Conservation (phyloP, 1,139 yeast genomes). For the Geotrichum candidum region DNA sequence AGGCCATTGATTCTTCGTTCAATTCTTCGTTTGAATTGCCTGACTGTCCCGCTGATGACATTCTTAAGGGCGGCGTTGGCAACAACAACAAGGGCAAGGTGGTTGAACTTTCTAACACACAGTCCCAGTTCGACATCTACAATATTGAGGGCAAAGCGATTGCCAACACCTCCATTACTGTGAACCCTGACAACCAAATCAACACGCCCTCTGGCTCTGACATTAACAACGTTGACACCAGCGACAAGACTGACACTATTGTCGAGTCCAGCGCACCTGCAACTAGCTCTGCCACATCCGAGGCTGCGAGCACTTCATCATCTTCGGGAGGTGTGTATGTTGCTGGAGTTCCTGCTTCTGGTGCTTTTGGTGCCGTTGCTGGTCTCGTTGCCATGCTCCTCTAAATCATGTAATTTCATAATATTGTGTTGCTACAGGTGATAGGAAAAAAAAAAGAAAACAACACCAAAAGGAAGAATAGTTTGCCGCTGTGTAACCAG, state of each 20-base stretch:
- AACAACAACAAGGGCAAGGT: conserved; percentile 47
- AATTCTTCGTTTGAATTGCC: conserved; percentile 39
- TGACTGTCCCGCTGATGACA: conserved; percentile 35
- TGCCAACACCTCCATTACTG: conserved; percentile 39
- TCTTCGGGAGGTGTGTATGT: background rate
- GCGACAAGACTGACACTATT: conserved; percentile 11
- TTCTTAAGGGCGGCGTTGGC: conserved; percentile 50
- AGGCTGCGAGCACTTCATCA: conserved; percentile 17
- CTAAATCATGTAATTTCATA: conserved; percentile 3
- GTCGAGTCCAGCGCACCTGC: conserved; percentile 12
- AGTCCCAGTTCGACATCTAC: conserved; percentile 42
- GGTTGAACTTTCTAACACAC: conserved; percentile 37
- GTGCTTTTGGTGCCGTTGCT: conserved; percentile 19
- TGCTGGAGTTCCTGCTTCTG: conserved; percentile 1
- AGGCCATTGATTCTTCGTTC: conserved; percentile 32
- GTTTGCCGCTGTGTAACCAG: too few species aligned
- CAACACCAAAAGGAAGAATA: background rate
- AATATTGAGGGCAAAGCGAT: conserved; percentile 51
- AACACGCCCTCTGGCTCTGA: conserved; percentile 25
- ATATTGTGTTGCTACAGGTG: background rate
- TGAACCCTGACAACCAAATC: conserved; percentile 26
- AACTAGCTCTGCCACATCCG: conserved; percentile 4
- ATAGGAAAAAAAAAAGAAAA: background rate
- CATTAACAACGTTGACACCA: conserved; percentile 11
- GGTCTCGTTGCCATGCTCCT: conserved; percentile 23